These are phyloP conservation scores for Malassezia japonica DNA, from an alignment of 1,284 basidiomycete species.

Conservation along the genomic window DNA sequence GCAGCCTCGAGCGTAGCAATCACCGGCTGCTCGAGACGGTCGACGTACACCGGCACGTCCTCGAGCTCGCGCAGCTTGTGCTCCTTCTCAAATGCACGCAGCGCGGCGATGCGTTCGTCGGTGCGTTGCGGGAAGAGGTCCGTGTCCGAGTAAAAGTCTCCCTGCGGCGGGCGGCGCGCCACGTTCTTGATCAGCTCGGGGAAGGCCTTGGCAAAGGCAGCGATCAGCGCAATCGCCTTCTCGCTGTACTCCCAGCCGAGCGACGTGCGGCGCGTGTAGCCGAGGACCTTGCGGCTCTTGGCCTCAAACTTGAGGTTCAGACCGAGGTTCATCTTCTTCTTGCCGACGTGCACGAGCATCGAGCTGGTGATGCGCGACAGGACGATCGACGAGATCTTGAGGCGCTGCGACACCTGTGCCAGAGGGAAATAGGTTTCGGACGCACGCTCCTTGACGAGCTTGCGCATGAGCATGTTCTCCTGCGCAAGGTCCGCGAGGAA, in stretches of 20 bases:
- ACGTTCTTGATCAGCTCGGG: conserved; percentile 38
- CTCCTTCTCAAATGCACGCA: conserved; percentile 74
- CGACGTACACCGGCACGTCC: conserved; percentile 80
- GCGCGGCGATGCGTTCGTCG: conserved; percentile 64
- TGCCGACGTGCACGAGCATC: conserved; percentile 71
- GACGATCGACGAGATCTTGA: conserved; percentile 31
- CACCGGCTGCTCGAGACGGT: conserved; percentile 67
- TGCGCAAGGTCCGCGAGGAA: conserved; percentile 36
- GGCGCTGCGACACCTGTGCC: conserved; percentile 27
- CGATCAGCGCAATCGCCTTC: conserved; percentile 69
- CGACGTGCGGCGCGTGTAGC: conserved; percentile 77
- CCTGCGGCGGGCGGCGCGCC: conserved; percentile 49
- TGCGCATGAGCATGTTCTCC: conserved; percentile 30
- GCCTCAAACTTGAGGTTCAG: conserved; percentile 92
- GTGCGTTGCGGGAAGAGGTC: conserved; percentile 62
- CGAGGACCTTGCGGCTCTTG: conserved; percentile 88
- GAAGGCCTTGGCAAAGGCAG: conserved; percentile 60
- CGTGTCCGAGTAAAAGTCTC: conserved; percentile 58
- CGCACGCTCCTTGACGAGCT: conserved; percentile 29
- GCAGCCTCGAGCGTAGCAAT: conserved; percentile 55
- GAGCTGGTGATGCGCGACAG: conserved; percentile 84
- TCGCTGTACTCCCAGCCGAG: conserved; percentile 89
- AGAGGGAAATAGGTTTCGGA: conserved; percentile 28
- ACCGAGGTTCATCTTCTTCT: conserved; percentile 75
- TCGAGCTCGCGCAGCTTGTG: conserved; percentile 84